Conservation (phyloP, 768 basidiomycete species). For the Kwoniella dendrophila region DNA sequence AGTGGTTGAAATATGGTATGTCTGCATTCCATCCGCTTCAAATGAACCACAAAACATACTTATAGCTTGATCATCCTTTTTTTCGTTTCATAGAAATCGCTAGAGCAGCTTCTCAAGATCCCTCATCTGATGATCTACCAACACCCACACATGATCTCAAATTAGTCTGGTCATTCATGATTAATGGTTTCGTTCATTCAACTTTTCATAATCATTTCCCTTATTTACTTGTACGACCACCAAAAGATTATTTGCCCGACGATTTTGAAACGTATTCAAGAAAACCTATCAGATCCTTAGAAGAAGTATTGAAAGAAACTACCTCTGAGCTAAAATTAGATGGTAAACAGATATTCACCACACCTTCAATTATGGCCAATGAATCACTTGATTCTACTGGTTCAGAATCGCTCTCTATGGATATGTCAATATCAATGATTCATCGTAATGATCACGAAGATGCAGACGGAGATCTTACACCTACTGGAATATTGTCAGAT, state of each 20-base stretch:
- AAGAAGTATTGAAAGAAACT: conserved; percentile 14
- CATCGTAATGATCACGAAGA: conserved; percentile 5
- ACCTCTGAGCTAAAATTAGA: not conserved
- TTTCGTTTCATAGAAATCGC: conserved; percentile 22
- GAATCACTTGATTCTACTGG: not conserved
- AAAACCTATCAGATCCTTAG: not conserved
- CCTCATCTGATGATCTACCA: conserved; percentile 29
- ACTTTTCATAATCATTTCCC: conserved; percentile 36
- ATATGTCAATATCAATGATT: conserved; percentile 15
- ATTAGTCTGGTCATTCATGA: conserved; percentile 43
- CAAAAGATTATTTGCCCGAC: conserved; percentile 9
- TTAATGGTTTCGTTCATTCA: conserved; percentile 36
- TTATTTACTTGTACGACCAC: conserved; percentile 14
- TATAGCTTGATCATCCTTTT: not conserved
- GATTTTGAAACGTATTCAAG: not conserved
- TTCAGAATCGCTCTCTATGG: conserved; percentile 14
- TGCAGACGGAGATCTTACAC: conserved; percentile 15
- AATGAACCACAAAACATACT: not conserved
- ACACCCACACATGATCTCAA: conserved; percentile 37
- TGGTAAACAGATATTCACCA: not conserved
- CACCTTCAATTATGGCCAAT: conserved; percentile 1
- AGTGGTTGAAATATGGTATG: conserved; percentile 49
- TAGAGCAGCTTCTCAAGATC: conserved; percentile 26
- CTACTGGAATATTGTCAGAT: not conserved
- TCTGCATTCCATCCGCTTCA: not conserved